Percentiles rank a stretch among this genome's conserved stretches.
Conservation (phyloP, 2,329 filamentous ascomycete species). For the Phoma herbarum region DNA sequence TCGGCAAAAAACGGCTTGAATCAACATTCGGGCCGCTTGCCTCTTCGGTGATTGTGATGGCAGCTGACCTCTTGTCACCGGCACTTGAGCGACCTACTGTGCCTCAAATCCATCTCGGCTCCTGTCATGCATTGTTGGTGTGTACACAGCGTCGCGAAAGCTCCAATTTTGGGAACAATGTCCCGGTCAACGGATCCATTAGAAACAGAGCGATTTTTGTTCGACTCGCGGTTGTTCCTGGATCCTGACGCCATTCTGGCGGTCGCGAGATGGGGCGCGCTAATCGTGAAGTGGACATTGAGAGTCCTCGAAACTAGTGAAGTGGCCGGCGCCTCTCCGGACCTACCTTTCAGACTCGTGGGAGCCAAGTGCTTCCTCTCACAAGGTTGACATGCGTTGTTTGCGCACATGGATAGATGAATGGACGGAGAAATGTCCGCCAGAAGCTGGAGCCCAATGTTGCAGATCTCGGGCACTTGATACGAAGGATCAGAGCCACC, state of each 20-base stretch:
- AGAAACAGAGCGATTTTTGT: neutral
- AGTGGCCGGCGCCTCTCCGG: slow-evolving; percentile 21
- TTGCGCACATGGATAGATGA: slow-evolving; percentile 9
- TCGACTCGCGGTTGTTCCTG: slow-evolving; percentile 23
- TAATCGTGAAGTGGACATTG: slow-evolving; percentile 22
- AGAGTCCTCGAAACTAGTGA: slow-evolving; percentile 14
- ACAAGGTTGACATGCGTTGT: slow-evolving; percentile 27
- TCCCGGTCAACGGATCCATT: slow-evolving; percentile 4
- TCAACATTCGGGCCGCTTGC: slow-evolving; percentile 27
- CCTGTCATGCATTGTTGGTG: slow-evolving; percentile 27
- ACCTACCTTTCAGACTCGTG: slow-evolving; percentile 19
- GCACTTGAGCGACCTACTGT: slow-evolving; percentile 19
- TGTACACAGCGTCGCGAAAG: slow-evolving; percentile 14
- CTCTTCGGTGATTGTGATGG: slow-evolving; percentile 24
- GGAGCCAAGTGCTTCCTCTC: slow-evolving; percentile 23
- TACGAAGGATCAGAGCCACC: slow-evolving; percentile 5
- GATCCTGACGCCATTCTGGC: slow-evolving; percentile 37
- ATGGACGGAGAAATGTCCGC: slow-evolving; percentile 9
- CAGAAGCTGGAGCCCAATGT: slow-evolving; percentile 26
- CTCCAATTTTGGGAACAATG: slow-evolving; percentile 2
- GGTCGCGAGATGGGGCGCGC: slow-evolving; percentile 32
- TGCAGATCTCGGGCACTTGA: slow-evolving; percentile 40
- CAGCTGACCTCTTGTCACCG: slow-evolving; percentile 31
- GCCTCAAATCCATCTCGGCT: slow-evolving; percentile 14
- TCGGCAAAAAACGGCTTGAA: slow-evolving; percentile 33